These are phyloP conservation scores for Hyphodiscus hymeniophilus DNA, from an alignment of 495 filamentous ascomycete species.

Conservation along the genomic window DNA sequence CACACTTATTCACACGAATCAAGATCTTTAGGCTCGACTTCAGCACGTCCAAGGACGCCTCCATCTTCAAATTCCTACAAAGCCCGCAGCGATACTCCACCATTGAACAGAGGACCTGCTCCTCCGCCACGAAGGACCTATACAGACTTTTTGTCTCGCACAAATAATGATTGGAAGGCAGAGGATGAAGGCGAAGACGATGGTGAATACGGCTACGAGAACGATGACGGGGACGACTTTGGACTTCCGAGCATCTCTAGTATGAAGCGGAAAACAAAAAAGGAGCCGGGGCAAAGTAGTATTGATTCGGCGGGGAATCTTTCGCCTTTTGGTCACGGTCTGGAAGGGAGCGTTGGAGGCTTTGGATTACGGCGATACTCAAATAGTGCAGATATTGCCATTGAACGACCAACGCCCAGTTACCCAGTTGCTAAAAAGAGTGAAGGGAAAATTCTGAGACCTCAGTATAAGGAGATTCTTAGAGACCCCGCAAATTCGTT, in stretches of 20 bases:
- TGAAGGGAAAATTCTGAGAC: slow-evolving; percentile 90
- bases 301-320: slow-evolving; percentile 11
- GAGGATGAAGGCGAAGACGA: slow-evolving; percentile 55
- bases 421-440: slow-evolving; percentile 82
- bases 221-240: slow-evolving; percentile 90
- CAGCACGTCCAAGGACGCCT: slow-evolving; percentile 53
- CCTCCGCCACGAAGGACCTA: slow-evolving; percentile 65
- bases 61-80: slow-evolving; percentile 35
- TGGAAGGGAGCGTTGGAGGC: slow-evolving; percentile 30
- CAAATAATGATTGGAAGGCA: slow-evolving; percentile 66
- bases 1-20: slow-evolving; percentile 8
- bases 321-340: slow-evolving; percentile 16
- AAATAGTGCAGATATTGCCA: slow-evolving; percentile 84
- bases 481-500: slow-evolving; percentile 92
- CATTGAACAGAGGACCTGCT: slow-evolving; percentile 44
- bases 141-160: slow-evolving; percentile 64
- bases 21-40: slow-evolving; percentile 46
- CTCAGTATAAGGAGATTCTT: slow-evolving; percentile 94
- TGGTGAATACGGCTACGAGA: slow-evolving; percentile 65
- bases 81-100: slow-evolving; percentile 36
- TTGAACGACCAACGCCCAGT: slow-evolving; percentile 75
- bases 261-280: slow-evolving; percentile 64
- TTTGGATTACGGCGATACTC: slow-evolving; percentile 39
- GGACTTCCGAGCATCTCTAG: slow-evolving; percentile 83
- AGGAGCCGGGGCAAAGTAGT: slow-evolving; percentile 26